These are phyloP conservation scores for Trichothecium roseum DNA, from an alignment of 2,329 filamentous ascomycete genomes.

Conservation along the genomic window DNA sequence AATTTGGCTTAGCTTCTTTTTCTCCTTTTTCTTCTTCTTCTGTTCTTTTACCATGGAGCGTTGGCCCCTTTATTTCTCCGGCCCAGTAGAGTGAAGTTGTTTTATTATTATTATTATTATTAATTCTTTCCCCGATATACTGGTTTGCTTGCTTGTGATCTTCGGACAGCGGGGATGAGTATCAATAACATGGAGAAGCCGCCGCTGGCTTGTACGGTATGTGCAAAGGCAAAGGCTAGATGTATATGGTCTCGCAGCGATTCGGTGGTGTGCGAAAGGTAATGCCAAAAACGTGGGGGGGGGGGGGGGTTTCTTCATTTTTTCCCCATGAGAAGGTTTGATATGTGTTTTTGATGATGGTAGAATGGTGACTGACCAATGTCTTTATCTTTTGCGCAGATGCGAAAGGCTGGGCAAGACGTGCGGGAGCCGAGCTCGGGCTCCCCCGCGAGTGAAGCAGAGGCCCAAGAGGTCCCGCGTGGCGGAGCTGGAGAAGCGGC, in stretches of 20 bases:
- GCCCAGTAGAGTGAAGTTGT: no score
- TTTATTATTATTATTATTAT: not conserved
- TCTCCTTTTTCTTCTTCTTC: no score
- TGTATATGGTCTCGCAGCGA: constrained; percentile 32
- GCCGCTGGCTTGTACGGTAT: constrained; percentile 38
- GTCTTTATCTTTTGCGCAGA: no score
- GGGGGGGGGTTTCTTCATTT: not conserved
- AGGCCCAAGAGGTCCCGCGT: constrained; percentile 36
- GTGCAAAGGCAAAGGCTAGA: constrained; percentile 41
- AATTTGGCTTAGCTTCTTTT: no score
- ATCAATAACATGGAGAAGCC: constrained; percentile 26
- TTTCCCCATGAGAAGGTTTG: constrained; percentile 2
- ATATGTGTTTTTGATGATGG: not conserved
- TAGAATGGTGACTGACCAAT: not conserved
- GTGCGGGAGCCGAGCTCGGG: constrained; percentile 35
- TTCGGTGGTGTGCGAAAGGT: constrained; percentile 37
- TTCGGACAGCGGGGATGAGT: no score
- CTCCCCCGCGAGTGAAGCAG: constrained; percentile 36
- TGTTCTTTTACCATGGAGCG: no score
- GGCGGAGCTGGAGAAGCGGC: constrained; percentile 37
- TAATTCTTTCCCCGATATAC: not conserved
- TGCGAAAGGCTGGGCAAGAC: constrained; percentile 37
- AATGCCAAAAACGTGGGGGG: constrained; percentile 10
- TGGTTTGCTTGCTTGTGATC: constrained; percentile 1
- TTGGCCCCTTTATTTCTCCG: no score